Evolutionary conservation across 768 basidiomycete species (phyloP), one percentile per base, ranked within the genome.

Genomic region (Tephrocybe sp.): DNA sequence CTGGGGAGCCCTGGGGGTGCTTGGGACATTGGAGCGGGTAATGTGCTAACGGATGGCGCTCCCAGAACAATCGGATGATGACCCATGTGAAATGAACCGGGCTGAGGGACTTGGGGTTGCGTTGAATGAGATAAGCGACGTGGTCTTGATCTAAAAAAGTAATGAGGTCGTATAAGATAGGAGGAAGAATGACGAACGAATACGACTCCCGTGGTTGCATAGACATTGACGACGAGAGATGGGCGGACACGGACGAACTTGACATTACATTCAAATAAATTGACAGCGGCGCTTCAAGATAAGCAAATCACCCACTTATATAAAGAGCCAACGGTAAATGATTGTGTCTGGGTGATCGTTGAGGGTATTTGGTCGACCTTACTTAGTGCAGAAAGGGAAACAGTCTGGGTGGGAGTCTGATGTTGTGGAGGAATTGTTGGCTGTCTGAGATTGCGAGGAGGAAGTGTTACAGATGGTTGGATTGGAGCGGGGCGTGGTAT

Each of bases 201-300:
- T 55, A 47, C 19, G 52, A 54, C 36, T 49, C 49, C 18, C 53
- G 49, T 15, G 54, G 50, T 11, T 45, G 52, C 45, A 50, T 45
- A 16, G 52, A 25, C 42, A 38, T 56, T 25, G 55, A 50, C 30
- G 40, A 30, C 6, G 64, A 55, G 19, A 79, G 47, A 42, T 79
- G 72, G 2, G 78, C 70, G 45, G 81, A 78, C 18, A 84, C 77
- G 29, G 81, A 73, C 44, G 78, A 73, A 57, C 82, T 82, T 55
- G 25, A 46, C 19, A 42, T 19, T 11, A 3, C 23, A 23, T n/a
- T 10, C 30, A 21, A 40, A 22, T 19, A 3, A 36, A 27, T 25
- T 33, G 21, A 25, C 13, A 37, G 19, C 4, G 11, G 25, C 19
- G 8, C 4, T 33, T n/a, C 12, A 6, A 42, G 18, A 18, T n/a